Evolutionary conservation across 495 filamentous ascomycete genomes (phyloP).

Genomic region (Talaromyces ruber): DNA sequence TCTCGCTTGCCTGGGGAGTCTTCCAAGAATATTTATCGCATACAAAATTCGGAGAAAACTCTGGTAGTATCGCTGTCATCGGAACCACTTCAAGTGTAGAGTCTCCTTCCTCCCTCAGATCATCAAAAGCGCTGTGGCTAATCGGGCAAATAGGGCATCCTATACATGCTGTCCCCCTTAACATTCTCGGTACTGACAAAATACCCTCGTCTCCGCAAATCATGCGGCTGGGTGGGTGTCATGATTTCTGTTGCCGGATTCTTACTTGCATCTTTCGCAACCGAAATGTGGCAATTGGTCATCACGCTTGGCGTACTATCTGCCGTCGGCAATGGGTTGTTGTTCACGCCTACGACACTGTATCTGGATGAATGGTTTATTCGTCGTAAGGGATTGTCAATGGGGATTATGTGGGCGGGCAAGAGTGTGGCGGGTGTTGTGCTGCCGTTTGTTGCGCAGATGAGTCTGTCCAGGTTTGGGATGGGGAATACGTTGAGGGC

Average conservation of each 20-base stretch:
- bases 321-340: constrained; percentile 40
- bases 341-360: constrained; percentile 43
- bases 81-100: constrained; percentile 39
- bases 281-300: constrained; percentile 42
- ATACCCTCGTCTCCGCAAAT: constrained; percentile 33
- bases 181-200: constrained; percentile 38
- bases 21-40: constrained; percentile 39
- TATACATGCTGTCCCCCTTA: constrained; percentile 37
- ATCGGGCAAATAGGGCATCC: constrained; percentile 28
- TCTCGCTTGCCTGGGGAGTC: constrained; percentile 42
- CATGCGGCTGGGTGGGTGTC: constrained; percentile 33
- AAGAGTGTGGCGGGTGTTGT: constrained; percentile 38
- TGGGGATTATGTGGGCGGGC: constrained; percentile 49
- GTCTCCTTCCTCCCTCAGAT: not conserved
- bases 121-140: no score
- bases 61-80: constrained; percentile 38
- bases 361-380: constrained; percentile 54
- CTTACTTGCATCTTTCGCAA: constrained; percentile 41
- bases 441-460: constrained; percentile 45
- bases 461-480: constrained; percentile 43
- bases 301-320: constrained; percentile 47
- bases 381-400: constrained; percentile 41
- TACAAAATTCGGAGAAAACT: constrained; percentile 19
- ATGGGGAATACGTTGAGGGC: constrained; percentile 45
- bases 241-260: constrained; percentile 28